Evolutionary conservation across 1,284 basidiomycete genomes (phyloP).

Genomic region (Tranzscheliella williamsii): DNA sequence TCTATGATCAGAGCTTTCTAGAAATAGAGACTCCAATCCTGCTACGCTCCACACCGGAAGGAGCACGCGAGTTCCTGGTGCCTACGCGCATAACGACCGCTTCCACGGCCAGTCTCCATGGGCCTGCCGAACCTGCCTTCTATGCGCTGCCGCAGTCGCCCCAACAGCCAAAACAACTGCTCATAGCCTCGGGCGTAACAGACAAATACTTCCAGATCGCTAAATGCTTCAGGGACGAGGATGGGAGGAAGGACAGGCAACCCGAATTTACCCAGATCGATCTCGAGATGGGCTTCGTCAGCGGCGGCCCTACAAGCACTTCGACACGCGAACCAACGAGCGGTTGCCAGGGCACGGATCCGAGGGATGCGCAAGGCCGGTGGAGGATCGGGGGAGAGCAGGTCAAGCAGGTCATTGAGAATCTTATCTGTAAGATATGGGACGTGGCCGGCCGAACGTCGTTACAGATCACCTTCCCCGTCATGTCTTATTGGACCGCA

Average conservation of each 20-base stretch:
- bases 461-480: conserved; percentile 60
- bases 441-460: conserved; percentile 67
- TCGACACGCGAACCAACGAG: no score
- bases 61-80: conserved; percentile 90
- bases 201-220: conserved; percentile 91
- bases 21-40: conserved; percentile 93
- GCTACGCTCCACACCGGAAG: conserved; percentile 90
- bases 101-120: conserved; percentile 32
- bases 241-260: conserved; percentile 88
- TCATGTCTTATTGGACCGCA: conserved; percentile 49
- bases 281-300: conserved; percentile 92
- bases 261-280: conserved; percentile 97
- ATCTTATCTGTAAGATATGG: conserved; percentile 68
- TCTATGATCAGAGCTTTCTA: conserved; percentile 76
- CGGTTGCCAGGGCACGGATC: not conserved
- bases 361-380: conserved; percentile 22
- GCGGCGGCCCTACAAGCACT: conserved; percentile 68
- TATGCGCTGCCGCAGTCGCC: conserved; percentile 92
- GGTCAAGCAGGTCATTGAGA: conserved; percentile 47
- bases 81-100: conserved; percentile 69
- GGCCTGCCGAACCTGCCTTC: conserved; percentile 67
- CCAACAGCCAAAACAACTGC: conserved; percentile 91
- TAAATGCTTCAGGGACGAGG: conserved; percentile 91
- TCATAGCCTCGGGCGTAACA: conserved; percentile 86
- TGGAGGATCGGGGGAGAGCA: conserved; percentile 72